Evolutionary conservation across 2,329 filamentous ascomycete species (phyloP).

Genomic region (Cercospora janseana): DNA sequence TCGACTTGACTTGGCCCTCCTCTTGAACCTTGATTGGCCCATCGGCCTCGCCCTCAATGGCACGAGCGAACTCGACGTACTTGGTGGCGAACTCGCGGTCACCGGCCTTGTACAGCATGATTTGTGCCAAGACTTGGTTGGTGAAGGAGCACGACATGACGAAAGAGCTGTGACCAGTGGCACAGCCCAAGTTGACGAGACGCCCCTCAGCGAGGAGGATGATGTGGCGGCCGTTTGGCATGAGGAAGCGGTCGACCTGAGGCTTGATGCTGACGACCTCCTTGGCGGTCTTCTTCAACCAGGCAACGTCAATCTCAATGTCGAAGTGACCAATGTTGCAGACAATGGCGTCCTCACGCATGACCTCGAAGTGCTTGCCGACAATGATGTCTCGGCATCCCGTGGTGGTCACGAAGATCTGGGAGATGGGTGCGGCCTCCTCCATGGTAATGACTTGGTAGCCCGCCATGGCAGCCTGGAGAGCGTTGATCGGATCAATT

Average conservation of each 20-base stretch:
- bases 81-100: constrained; percentile 86
- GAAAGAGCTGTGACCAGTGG: constrained; percentile 98
- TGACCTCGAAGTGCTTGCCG: constrained; percentile 86
- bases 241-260: constrained; percentile 96
- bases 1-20: constrained; percentile 54
- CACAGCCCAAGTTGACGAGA: constrained; percentile 98
- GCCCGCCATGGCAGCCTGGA: constrained; percentile 95
- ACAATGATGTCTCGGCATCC: constrained; percentile 97
- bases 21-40: constrained; percentile 34
- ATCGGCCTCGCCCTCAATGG: constrained; percentile 35
- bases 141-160: constrained; percentile 99
- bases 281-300: constrained; percentile 95
- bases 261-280: constrained; percentile 99
- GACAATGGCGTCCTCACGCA: constrained; percentile 97
- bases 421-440: constrained; percentile 80
- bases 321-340: constrained; percentile 99
- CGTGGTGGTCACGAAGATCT: constrained; percentile 99
- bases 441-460: constrained; percentile 98
- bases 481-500: constrained; percentile 98
- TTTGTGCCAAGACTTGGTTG: constrained; percentile 99
- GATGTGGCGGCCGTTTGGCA: constrained; percentile 92
- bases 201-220: constrained; percentile 98
- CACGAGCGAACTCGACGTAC: constrained; percentile 84
- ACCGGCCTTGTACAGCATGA: constrained; percentile 92
- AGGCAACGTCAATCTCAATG: constrained; percentile 99